Evolutionary conservation across 2,329 filamentous ascomycete genomes (phyloP), one percentile per base, ranked within the genome.

Genomic region (Alternaria longipes): DNA sequence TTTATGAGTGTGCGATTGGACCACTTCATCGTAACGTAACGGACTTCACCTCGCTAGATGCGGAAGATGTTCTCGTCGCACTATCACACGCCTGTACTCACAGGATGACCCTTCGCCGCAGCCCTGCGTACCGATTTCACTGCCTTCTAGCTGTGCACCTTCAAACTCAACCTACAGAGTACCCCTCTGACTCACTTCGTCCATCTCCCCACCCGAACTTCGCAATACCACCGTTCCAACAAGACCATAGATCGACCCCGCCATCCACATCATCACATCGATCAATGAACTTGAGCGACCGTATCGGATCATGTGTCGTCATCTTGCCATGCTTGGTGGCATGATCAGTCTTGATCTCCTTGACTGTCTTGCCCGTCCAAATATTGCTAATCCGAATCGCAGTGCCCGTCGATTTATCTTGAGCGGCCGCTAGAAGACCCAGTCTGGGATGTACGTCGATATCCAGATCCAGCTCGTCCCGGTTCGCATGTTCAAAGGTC

Each of bases 341-440:
- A 8, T 44, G 30, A 4, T 16, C 46, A 50, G 40, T 53, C 32
- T 34, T 36, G n/a, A 75, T 67, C 47, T 74, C 70, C n/a, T 64
- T 66, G 1, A 75, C 62, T 18, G 63, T 50, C 26, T 67, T 65
- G 5, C 78, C 78, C 0, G 73, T 76, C 64, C 72, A 74, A 44
- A 80, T 45, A 46, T 74, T 79, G 44, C 72, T 75, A 0, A 80
- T 59, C 5, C 64, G 58, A 12, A 79, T 63, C 16, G 64, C 68
- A 5, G 58, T 55, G 3, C 57, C 52, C 11, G 57, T 64, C 1
- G 59, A 64, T 7, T 59, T 14, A 32, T 76, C 72, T 44, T 78
- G 73, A 0, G 68, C 67, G 2, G 75, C 77, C 7, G 78, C 78
- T 2, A 79, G 46, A 6, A 80, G 63, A 0, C 78, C 78, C 8